A percentile compares a stretch with the other conserved stretches of the same genome.
Conservation (phyloP, 345 rosid species). For the Syzygium jambos region DNA sequence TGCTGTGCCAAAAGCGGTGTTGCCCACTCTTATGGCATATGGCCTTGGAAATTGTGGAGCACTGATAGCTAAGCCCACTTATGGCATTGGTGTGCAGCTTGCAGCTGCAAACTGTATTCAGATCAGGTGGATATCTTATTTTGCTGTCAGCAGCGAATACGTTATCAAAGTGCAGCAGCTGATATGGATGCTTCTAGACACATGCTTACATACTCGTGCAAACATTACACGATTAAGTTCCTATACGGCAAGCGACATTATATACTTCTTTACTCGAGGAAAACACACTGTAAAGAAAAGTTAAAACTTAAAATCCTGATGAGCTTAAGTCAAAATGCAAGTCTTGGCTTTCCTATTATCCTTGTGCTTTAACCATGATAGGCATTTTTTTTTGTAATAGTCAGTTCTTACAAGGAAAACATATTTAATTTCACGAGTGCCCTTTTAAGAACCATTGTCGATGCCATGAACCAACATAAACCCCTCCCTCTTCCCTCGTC, state of each 20-base stretch:
- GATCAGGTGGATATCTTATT: constrained; percentile 40
- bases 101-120: constrained; percentile 40
- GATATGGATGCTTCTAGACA: not conserved
- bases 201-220: not conserved
- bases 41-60: constrained; percentile 70
- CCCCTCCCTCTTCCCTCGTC: not conserved
- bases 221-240: not conserved
- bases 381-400: not conserved
- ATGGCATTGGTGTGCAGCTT: constrained; percentile 80
- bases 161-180: not conserved
- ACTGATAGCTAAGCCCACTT: constrained; percentile 34
- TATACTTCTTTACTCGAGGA: not conserved
- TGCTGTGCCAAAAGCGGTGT: constrained; percentile 42
- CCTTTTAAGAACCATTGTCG: not conserved
- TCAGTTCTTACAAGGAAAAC: not conserved
- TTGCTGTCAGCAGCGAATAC: not conserved
- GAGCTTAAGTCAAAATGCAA: not conserved
- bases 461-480: not conserved
- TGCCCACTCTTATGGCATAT: constrained; percentile 30
- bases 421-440: not conserved
- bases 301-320: not conserved
- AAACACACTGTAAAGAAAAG: not conserved
- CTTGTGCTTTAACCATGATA: not conserved
- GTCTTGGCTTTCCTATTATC: not conserved
- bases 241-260: not conserved